These are phyloP conservation scores for Fusarium succisae DNA, from an alignment of 2,329 filamentous ascomycete species.

Conservation along the genomic window DNA sequence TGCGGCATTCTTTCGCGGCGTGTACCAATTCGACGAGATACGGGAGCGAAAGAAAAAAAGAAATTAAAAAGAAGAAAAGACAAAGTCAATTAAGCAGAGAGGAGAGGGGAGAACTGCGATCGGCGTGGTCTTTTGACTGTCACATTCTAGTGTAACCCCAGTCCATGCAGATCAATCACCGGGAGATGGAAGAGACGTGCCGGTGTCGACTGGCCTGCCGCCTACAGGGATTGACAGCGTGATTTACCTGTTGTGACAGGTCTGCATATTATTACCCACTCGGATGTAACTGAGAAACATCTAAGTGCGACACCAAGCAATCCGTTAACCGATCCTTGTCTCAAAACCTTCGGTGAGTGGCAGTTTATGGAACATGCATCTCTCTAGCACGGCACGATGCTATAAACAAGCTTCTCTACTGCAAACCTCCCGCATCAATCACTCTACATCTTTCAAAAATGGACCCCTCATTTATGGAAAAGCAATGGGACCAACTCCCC, in stretches of 20 bases:
- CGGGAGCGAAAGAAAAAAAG: neutral
- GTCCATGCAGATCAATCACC: neutral
- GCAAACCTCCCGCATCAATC: neutral
- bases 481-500: conserved; percentile 48
- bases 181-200: neutral
- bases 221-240: neutral
- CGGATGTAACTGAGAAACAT: neutral
- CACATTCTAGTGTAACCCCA: neutral
- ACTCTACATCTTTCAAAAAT: neutral
- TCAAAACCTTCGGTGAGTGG: neutral
- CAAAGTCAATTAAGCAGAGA: neutral
- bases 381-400: neutral
- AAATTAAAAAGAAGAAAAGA: neutral
- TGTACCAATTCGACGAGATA: neutral
- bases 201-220: neutral
- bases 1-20: conserved; percentile 5
- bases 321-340: neutral
- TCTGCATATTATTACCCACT: neutral
- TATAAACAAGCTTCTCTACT: conserved; percentile 6
- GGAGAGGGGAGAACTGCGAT: neutral
- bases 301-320: neutral
- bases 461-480: conserved; percentile 26
- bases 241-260: neutral
- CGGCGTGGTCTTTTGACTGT: neutral
- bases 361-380: neutral